A percentile compares a stretch with the other conserved stretches of the same genome.
phyloP scores from a whole-genome alignment of 345 rosid genomes.

The Hibiscus syriacus region DNA sequence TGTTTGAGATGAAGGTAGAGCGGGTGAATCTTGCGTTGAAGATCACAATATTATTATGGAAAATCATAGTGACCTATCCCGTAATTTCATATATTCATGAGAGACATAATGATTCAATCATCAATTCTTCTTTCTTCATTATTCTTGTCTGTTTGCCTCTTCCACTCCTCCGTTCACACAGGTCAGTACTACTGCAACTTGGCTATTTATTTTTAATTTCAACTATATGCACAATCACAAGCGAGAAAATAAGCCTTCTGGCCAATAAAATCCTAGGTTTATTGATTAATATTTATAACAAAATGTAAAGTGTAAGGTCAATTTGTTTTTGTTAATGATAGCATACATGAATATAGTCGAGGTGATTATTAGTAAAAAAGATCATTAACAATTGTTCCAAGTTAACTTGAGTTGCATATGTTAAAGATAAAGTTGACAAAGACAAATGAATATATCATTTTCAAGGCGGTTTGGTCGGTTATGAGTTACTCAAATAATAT shows the following conservation, averaged over 20 bases:
- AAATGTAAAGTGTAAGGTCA: no score
- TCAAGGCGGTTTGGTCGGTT: slow-evolving; percentile 3
- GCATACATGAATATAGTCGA: not conserved
- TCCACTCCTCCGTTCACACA: slow-evolving; percentile 4
- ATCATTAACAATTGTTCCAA: not conserved
- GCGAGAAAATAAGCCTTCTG: no score
- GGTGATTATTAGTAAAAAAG: no score
- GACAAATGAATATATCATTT: not conserved
- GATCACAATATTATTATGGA: not conserved
- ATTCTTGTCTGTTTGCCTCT: slow-evolving; percentile 4
- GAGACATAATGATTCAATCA: slow-evolving; percentile 15
- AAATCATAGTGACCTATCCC: slow-evolving; percentile 5
- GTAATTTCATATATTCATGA: not conserved
- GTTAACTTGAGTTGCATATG: not conserved
- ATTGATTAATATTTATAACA: no score
- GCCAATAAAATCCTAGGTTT: no score
- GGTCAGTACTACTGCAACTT: not conserved
- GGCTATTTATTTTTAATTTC: not conserved
- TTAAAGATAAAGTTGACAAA: no score
- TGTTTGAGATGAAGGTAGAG: not conserved
- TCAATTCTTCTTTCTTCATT: not conserved
- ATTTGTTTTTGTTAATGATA: no score
- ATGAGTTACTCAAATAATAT: no score
- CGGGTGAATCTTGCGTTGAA: not conserved
- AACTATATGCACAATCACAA: no score